These are phyloP conservation scores for Geranium rotundifolium DNA, from an alignment of 345 rosid species.

Conservation along the genomic window DNA sequence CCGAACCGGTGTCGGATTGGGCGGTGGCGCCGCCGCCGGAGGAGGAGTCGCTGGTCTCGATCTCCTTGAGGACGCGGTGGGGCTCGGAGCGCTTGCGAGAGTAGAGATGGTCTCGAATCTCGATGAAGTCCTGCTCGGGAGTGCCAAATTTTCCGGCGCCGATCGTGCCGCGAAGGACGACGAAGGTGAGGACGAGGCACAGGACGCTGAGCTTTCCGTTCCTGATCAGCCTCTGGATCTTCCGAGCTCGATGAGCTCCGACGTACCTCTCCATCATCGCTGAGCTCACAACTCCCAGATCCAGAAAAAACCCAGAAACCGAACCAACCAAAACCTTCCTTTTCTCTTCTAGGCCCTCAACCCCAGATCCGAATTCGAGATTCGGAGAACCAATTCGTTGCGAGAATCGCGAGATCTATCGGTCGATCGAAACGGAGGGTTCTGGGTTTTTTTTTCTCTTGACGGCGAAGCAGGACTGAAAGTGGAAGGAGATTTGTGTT, in stretches of 20 bases:
- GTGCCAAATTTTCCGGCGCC: constrained; percentile 91
- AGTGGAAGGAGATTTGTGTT: too few relatives aligned
- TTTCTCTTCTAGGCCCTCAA: too few relatives aligned
- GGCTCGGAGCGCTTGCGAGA: constrained; percentile 18
- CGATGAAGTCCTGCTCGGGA: constrained; percentile 68
- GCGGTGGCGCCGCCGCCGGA: constrained; percentile 1
- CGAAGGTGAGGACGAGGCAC: constrained; percentile 58
- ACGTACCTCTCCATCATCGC: constrained; percentile 28
- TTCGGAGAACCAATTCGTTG: too few relatives aligned
- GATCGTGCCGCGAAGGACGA: constrained; percentile 79
- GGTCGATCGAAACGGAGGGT: too few relatives aligned
- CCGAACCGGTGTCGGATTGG: constrained; percentile 1
- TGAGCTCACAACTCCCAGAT: neutral
- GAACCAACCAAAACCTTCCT: too few relatives aligned
- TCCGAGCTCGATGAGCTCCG: constrained; percentile 29
- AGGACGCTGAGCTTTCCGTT: constrained; percentile 37
- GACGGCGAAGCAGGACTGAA: too few relatives aligned
- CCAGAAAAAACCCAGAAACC: too few relatives aligned
- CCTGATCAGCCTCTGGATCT: constrained; percentile 35
- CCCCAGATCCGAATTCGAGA: too few relatives aligned
- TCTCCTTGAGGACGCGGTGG: constrained; percentile 67
- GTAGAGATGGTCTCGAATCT: constrained; percentile 45
- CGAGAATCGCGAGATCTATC: too few relatives aligned
- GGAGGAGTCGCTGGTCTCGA: constrained; percentile 16
- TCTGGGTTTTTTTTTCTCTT: too few relatives aligned